phyloP scores from a whole-genome alignment of 2,329 filamentous ascomycete genomes.

The Xylariales sp. region DNA sequence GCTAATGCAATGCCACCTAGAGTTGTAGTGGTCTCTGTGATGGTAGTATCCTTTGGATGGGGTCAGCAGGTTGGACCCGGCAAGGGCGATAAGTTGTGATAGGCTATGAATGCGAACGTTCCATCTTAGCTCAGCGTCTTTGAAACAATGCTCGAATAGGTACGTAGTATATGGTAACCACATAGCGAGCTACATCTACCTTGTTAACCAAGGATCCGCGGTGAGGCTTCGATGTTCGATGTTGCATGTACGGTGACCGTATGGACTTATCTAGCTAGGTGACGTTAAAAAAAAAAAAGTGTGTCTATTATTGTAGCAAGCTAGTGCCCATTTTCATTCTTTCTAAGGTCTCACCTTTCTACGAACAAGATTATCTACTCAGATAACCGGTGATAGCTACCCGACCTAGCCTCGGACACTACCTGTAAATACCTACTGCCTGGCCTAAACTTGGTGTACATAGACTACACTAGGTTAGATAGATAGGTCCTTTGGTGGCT shows the following conservation, averaged over 20 bases:
- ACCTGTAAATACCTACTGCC: neutral
- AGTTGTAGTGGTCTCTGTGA: constrained; percentile 8
- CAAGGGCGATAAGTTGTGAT: constrained; percentile 3
- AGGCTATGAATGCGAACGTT: neutral
- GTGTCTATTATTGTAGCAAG: too few relatives aligned
- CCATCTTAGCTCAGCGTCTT: neutral
- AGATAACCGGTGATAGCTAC: too few relatives aligned
- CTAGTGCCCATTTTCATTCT: too few relatives aligned
- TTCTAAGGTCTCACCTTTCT: too few relatives aligned
- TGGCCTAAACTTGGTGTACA: too few relatives aligned
- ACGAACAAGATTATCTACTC: too few relatives aligned
- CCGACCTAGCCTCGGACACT: too few relatives aligned
- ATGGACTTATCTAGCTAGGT: neutral
- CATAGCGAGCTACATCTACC: neutral
- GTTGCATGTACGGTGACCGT: neutral
- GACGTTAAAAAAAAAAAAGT: too few relatives aligned
- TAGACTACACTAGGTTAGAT: neutral
- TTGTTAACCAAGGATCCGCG: neutral
- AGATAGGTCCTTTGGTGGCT: constrained; percentile 8
- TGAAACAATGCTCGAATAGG: neutral
- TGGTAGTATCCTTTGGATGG: neutral
- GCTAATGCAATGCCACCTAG: constrained; percentile 32
- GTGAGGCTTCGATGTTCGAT: neutral
- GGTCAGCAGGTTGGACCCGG: neutral
- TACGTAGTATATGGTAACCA: neutral